Evolutionary conservation across 2,329 filamentous ascomycete genomes (phyloP), one percentile per base, ranked within the genome.

Genomic region (Penicillium sclerotigenum): DNA sequence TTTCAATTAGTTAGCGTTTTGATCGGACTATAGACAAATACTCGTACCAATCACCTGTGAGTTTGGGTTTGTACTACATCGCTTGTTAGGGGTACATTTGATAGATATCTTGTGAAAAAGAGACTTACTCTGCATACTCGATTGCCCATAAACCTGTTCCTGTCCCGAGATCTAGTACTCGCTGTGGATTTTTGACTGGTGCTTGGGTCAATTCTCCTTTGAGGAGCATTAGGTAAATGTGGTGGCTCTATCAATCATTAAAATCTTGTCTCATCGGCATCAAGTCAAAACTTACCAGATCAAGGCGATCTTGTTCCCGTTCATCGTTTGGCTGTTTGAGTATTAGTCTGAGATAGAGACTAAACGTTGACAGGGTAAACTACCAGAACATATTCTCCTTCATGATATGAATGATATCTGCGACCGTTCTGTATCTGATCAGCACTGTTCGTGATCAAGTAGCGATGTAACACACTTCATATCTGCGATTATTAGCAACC

Each of bases 111-210:
- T n/a, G 20, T 4, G 7, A 0, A 7, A 10, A 38, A 20, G 7
- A 3, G 22, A 18, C 69, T 60, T 65, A 72, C 66, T 74, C 75
- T 36, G 68, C 70, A 59, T 68, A 71, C 42, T 73, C 72, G 31
- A 73, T 71, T 16, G 71, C 71, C 71, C 71, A 74, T 41, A 73
- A 70, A 1, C 71, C 71, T 3, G 71, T 73, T 0, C 71, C 71
- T 3, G 71, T 74, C 2, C 71, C 71, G 22, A 74, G 61, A 54
- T 74, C 71, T 20, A 74, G 47, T 5, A 73, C 69, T 24, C 69
- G 64, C 9, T 60, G 54, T 6, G 69, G 60, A 5, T 59, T 60
- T 38, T 62, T 62, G 20, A 73, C 41, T 1, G 70, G 69, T 2
- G 69, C 66, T 14, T 58, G 57, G 16, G 62, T 45, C 18, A 73